These are phyloP conservation scores for Carallia brachiata DNA, from an alignment of 345 rosid genomes.

Conservation along the genomic window DNA sequence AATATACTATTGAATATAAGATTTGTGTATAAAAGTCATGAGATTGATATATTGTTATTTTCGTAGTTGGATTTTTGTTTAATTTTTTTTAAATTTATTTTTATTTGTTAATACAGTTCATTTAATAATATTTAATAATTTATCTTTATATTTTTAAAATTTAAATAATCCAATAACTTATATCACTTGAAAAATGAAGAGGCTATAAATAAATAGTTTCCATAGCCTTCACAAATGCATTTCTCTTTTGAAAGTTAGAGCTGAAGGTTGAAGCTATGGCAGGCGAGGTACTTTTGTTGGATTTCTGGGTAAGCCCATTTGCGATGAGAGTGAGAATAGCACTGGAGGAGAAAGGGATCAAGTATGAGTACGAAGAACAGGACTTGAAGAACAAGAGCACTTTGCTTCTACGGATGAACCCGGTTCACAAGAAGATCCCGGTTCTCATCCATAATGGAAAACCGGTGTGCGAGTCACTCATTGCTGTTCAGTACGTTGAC, in stretches of 20 bases:
- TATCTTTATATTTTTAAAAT: too few relatives aligned
- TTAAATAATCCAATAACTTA: too few relatives aligned
- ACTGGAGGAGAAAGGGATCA: neutral
- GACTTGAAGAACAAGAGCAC: neutral
- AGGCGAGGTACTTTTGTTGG: neutral
- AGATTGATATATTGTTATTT: too few relatives aligned
- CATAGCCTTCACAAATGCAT: fast-evolving
- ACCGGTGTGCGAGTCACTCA: neutral
- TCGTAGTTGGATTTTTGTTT: too few relatives aligned
- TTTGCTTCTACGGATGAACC: neutral
- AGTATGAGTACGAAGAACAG: neutral
- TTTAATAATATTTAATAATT: too few relatives aligned
- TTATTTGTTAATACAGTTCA: too few relatives aligned
- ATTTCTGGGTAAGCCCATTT: neutral
- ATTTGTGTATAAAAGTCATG: too few relatives aligned
- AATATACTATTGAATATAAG: too few relatives aligned
- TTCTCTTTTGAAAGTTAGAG: too few relatives aligned
- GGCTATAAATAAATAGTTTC: too few relatives aligned
- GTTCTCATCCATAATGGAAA: neutral
- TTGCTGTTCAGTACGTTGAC: neutral
- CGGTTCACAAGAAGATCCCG: neutral
- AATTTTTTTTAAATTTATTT: too few relatives aligned
- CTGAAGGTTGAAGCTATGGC: neutral
- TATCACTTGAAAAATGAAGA: too few relatives aligned
- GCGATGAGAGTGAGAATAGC: neutral